Percentiles rank a stretch among this genome's conserved stretches.
These are phyloP conservation scores for Clonostachys solani DNA, from an alignment of 2,329 filamentous ascomycete genomes.

Conservation along the genomic window DNA sequence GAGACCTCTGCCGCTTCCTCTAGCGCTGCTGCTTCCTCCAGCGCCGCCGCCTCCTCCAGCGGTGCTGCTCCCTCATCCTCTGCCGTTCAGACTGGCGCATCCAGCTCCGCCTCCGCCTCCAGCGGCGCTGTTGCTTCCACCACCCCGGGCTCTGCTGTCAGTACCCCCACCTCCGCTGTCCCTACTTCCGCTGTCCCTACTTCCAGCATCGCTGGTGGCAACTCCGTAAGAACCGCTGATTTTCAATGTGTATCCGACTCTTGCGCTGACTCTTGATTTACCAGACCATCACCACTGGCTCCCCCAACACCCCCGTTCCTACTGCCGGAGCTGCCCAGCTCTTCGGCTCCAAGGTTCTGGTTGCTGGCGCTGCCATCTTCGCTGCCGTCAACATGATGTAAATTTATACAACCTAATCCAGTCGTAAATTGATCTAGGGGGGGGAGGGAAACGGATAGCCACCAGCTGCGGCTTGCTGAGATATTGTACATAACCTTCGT, in stretches of 20 bases:
- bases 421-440: too few relatives aligned
- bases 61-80: not conserved
- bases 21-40: conserved; percentile 1
- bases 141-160: conserved; percentile 1
- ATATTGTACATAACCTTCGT: too few relatives aligned
- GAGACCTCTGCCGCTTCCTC: conserved; percentile 1
- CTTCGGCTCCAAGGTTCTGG: conserved; percentile 3
- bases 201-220: conserved; percentile 3
- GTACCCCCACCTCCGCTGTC: not conserved
- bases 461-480: too few relatives aligned
- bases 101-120: conserved; percentile 2
- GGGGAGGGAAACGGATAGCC: too few relatives aligned
- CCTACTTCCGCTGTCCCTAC: not conserved
- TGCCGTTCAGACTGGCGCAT: conserved; percentile 1
- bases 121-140: not conserved
- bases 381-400: conserved; percentile 9
- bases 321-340: conserved; percentile 2
- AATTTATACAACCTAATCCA: not conserved
- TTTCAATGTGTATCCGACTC: too few relatives aligned
- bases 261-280: not conserved
- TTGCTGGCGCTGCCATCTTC: conserved; percentile 5
- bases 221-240: conserved; percentile 1
- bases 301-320: conserved; percentile 1
- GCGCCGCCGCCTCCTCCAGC: not conserved
- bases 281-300: conserved; percentile 1